A percentile compares a stretch with the other conserved stretches of the same genome.
Evolutionary conservation across 768 basidiomycete species (phyloP).

Genomic region (Coprinellus micaceus): DNA sequence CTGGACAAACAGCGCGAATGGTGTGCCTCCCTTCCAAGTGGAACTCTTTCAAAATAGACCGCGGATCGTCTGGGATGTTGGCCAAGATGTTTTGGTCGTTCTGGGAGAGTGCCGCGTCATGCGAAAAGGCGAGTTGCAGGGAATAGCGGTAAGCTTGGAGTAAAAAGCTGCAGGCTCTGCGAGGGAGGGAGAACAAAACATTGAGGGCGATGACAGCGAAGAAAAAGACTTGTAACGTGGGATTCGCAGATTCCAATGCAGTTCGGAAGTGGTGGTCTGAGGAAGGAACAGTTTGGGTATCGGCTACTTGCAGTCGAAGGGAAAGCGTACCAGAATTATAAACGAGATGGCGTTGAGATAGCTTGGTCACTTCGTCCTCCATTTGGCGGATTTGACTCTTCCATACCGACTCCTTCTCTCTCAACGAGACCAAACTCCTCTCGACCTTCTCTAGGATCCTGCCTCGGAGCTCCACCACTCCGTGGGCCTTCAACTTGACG

Average conservation of each 20-base stretch:
- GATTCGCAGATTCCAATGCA: not conserved
- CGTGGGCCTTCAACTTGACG: not conserved
- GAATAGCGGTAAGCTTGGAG: not conserved
- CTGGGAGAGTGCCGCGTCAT: not conserved
- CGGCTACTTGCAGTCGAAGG: not conserved
- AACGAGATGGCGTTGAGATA: not conserved
- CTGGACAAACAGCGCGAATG: conserved; percentile 15
- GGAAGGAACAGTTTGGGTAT: not conserved
- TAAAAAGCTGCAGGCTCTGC: not conserved
- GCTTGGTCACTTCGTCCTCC: not conserved
- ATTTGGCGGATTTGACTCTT: not conserved
- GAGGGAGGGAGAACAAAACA: not conserved
- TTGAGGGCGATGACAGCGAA: not conserved
- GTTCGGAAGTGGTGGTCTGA: not conserved
- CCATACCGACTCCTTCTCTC: not conserved
- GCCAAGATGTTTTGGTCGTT: not conserved
- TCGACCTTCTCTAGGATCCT: not conserved
- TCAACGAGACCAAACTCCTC: not conserved
- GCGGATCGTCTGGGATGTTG: not conserved
- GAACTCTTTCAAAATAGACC: conserved; percentile 1
- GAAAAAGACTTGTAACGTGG: not conserved
- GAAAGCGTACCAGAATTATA: not conserved
- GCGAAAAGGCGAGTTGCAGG: not conserved
- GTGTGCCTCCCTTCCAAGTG: conserved; percentile 9
- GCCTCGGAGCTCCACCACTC: not conserved